Base-by-base conservation (phyloP, 1,284 basidiomycete species). In the Cryptococcus deneoformans region DNA sequence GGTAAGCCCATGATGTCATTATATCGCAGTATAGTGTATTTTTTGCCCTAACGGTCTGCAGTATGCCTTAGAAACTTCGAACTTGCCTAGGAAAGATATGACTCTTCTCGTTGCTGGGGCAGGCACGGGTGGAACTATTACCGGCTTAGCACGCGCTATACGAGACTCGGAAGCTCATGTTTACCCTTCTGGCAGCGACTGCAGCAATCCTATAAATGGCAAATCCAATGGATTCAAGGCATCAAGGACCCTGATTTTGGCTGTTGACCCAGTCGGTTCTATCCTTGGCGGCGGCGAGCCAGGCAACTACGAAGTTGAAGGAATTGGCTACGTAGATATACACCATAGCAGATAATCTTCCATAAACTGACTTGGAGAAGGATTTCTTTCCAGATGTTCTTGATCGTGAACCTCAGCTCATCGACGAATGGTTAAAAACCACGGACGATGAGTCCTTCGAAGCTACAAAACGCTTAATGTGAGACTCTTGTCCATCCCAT, bases 111-210 rank as follows among this genome's bases (percentile, higher is more conserved):
- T 96, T n/a, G 90, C 87, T 5, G 87, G 92, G 5, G 91, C 93
- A 9, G 95, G 95, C 7, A 99, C 95, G 1, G 95, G 95, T 36
- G 95, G 95, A 8, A 97, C 95, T 0, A 81, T 99, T 61, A 90
- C 89, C 16, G 95, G 95, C 4, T 77, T 94, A 35, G 88, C 91
- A 6, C 83, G 86, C 38, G 90, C 89, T 1, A 81, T 97, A 69
- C 89, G 90, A 79, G 88, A 87, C 53, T 64, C 68, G 12, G 68
- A 70, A 65, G 16, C 36, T 9, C 14, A 16, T n/a, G 6, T 11
- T 20, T n/a, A n/a, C n/a, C 40, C 40, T 12, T 29, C 29, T 29
- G 29, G 5, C 29, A 29, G 29, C 29, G 29, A 29, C 29, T 29
- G 29, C 29, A 29, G 29, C 29, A 14, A 39, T 35, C n/a, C 11